phyloP scores from a whole-genome alignment of 352 stramenopile genomes.

The Pythium pyrilobum region DNA sequence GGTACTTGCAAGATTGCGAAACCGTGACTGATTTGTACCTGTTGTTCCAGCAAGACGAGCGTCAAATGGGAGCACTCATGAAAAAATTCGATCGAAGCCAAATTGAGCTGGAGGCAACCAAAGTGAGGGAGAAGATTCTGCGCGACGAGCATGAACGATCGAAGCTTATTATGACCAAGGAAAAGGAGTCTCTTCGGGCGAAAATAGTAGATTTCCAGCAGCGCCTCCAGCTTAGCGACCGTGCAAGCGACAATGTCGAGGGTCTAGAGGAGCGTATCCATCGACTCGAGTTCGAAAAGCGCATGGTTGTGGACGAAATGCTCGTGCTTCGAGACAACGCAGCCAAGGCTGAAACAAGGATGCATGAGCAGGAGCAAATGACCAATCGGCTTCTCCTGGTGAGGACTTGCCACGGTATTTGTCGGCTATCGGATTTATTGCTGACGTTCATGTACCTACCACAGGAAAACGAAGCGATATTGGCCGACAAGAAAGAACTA shows the following conservation, averaged over 20 bases:
- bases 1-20: too few relatives aligned
- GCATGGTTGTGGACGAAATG: slow-evolving; percentile 10
- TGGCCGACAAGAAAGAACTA: slow-evolving; percentile 11
- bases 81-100: slow-evolving; percentile 48
- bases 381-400: slow-evolving; percentile 33
- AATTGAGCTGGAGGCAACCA: slow-evolving; percentile 40
- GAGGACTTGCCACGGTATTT: background rate
- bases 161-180: slow-evolving; percentile 31
- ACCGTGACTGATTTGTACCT: background rate
- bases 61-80: slow-evolving; percentile 31
- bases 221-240: slow-evolving; percentile 32
- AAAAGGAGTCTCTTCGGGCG: slow-evolving; percentile 47
- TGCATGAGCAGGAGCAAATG: slow-evolving; percentile 42
- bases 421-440: background rate
- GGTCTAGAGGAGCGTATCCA: slow-evolving; percentile 30
- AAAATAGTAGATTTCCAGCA: slow-evolving; percentile 60
- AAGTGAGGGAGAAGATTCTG: slow-evolving; percentile 43
- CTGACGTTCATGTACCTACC: background rate
- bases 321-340: slow-evolving; percentile 4
- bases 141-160: slow-evolving; percentile 46
- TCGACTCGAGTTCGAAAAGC: slow-evolving; percentile 28
- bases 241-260: slow-evolving; percentile 21
- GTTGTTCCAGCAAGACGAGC: slow-evolving; percentile 35
- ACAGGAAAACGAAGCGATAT: slow-evolving; percentile 19
- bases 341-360: slow-evolving; percentile 14